Percentiles rank a stretch among this genome's conserved stretches.
Evolutionary conservation across 2,329 filamentous ascomycete species (phyloP).

Genomic region (Cucurbitaria berberidis): DNA sequence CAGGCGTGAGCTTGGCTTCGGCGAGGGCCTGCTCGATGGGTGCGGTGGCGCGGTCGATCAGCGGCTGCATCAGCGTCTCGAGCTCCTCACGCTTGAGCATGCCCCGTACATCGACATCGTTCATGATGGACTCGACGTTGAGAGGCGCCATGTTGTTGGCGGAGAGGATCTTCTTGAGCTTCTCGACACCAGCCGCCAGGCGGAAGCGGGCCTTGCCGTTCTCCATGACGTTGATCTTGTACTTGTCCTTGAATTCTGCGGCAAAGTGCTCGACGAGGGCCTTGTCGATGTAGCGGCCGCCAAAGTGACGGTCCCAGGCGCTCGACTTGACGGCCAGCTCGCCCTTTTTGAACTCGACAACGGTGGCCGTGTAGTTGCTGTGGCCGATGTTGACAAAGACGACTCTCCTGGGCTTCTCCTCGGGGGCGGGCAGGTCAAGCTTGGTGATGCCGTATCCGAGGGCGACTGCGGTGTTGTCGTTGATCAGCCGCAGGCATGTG

Average conservation of each 20-base stretch:
- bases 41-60: constrained; percentile 72
- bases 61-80: constrained; percentile 85
- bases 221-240: constrained; percentile 92
- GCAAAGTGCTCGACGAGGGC: constrained; percentile 93
- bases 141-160: constrained; percentile 91
- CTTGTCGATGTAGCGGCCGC: constrained; percentile 96
- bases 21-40: constrained; percentile 90
- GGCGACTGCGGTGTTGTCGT: constrained; percentile 95
- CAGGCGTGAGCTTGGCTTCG: constrained; percentile 88
- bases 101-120: constrained; percentile 87
- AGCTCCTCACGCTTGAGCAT: constrained; percentile 95
- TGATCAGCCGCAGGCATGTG: constrained; percentile 92
- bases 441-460: constrained; percentile 98
- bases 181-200: constrained; percentile 87
- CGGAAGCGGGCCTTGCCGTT: constrained; percentile 90
- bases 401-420: constrained; percentile 91
- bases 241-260: constrained; percentile 95
- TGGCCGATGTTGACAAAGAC: constrained; percentile 94
- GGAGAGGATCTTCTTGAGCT: constrained; percentile 97
- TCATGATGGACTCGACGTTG: constrained; percentile 98
- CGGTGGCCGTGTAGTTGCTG: constrained; percentile 91
- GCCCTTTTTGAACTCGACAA: constrained; percentile 97
- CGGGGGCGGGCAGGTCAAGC: constrained; percentile 82
- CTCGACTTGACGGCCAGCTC: constrained; percentile 94
- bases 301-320: constrained; percentile 92